A percentile compares a stretch with the other conserved stretches of the same genome.
Evolutionary conservation across 169 alveolate species (phyloP).

Genomic region (Plasmodium gallinaceum): DNA sequence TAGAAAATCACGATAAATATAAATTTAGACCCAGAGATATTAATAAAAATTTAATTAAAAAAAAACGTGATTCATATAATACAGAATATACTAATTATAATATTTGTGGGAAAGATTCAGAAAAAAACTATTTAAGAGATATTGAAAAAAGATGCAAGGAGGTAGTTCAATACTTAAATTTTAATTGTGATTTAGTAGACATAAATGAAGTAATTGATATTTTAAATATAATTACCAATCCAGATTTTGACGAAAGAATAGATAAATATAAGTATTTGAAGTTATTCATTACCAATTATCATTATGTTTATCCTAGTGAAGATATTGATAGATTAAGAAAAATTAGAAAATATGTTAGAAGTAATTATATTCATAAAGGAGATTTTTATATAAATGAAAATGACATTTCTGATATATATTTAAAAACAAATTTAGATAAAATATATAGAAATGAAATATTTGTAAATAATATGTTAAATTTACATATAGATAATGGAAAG

Average conservation of each 20-base stretch:
- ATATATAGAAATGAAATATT: constrained; percentile 60
- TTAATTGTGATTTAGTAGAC: constrained; percentile 48
- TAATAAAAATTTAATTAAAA: constrained; percentile 23
- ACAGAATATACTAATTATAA: constrained; percentile 7
- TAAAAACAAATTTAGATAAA: constrained; percentile 63
- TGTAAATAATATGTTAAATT: constrained; percentile 72
- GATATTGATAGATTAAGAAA: constrained; percentile 33
- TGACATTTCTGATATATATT: constrained; percentile 61
- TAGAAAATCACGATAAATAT: constrained; percentile 55
- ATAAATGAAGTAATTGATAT: constrained; percentile 43
- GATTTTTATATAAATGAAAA: constrained; percentile 53
- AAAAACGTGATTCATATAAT: constrained; percentile 15
- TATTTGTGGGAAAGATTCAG: neutral
- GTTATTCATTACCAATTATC: constrained; percentile 60
- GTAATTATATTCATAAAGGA: constrained; percentile 10
- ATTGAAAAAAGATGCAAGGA: constrained; percentile 48
- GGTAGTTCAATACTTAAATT: constrained; percentile 60
- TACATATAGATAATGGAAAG: constrained; percentile 68
- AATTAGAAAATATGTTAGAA: constrained; percentile 47
- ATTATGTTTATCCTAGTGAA: constrained; percentile 71
- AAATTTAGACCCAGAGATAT: constrained; percentile 49
- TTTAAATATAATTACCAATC: constrained; percentile 54
- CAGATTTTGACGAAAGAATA: constrained; percentile 68
- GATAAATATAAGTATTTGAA: constrained; percentile 63
- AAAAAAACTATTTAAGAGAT: constrained; percentile 13